Evolutionary conservation across 768 basidiomycete species (phyloP), one percentile per base, ranked within the genome.

Genomic region (Phlebiopsis gigantea): DNA sequence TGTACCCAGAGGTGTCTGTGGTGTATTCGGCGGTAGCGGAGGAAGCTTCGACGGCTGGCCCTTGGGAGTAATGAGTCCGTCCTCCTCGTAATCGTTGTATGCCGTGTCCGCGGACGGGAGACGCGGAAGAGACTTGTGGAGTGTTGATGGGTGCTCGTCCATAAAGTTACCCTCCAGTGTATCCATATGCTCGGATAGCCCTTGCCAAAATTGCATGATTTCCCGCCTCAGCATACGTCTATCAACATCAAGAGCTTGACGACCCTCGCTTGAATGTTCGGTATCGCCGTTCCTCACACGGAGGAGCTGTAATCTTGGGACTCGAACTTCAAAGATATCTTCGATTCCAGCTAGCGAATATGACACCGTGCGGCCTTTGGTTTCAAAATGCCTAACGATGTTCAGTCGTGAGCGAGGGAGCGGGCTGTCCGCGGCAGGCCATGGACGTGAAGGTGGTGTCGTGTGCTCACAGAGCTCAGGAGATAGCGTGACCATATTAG

Each of bases 141-240:
- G 68, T 48, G 34, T 49, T 42, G 47, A 61, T 8, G 62, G 46
- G 9, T 41, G 25, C 2, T 66, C 67, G 21, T 53, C 52, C 6
- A 65, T 31, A 19, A 75, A 71, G 31, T 71, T 65, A 4, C 66
- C 72, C 63, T 86, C 84, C 82, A 88, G 69, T 58, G 75, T 73
- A 61, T 85, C 82, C 59, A 90, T 71, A 64, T 83, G 77, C 53
- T 82, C 80, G 0, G 80, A 73, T 6, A 88, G 69, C 17, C 78
- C 77, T 61, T 83, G 79, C 86, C 86, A 89, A 83, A 85, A 88
- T 29, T 60, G 63, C 65, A 73, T 77, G 57, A 89, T 87, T 65
- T 89, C 83, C 54, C 73, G 69, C 56, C 83, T 68, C n/a, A 88
- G 67, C 2, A 68, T 61, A 39, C 74, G 74, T 66, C 77, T 83